Evolutionary conservation across 805 yeast species (phyloP).

Genomic region (Saccharomycopsis sp.): DNA sequence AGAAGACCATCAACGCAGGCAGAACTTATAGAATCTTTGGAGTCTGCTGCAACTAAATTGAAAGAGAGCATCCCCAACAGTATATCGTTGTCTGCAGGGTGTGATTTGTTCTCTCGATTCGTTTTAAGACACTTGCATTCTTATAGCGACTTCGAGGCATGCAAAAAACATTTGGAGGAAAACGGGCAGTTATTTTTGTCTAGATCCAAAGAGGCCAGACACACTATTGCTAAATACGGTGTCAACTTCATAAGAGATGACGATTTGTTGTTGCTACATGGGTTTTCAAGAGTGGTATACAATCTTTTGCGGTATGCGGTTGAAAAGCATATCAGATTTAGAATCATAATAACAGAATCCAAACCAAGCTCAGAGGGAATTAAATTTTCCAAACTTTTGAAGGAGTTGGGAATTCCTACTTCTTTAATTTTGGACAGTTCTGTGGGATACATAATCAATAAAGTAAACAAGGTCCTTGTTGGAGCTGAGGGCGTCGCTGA

Average conservation of each 20-base stretch:
- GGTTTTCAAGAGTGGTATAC: constrained; percentile 84
- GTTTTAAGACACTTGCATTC: constrained; percentile 83
- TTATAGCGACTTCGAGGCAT: constrained; percentile 91
- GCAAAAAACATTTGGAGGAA: constrained; percentile 79
- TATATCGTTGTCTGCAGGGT: constrained; percentile 91
- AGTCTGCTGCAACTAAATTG: constrained; percentile 66
- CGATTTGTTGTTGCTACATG: constrained; percentile 84
- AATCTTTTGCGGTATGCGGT: constrained; percentile 73
- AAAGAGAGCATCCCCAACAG: constrained; percentile 83
- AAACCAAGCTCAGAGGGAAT: constrained; percentile 66
- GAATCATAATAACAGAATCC: constrained; percentile 90
- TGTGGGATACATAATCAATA: constrained; percentile 86
- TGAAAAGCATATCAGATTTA: constrained; percentile 63
- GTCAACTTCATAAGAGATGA: constrained; percentile 87
- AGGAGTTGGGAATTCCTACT: constrained; percentile 74
- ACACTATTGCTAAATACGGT: constrained; percentile 82
- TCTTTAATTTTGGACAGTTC: constrained; percentile 86
- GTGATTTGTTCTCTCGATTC: constrained; percentile 92
- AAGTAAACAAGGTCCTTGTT: constrained; percentile 86
- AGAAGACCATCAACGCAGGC: constrained; percentile 92
- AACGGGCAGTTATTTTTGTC: constrained; percentile 89
- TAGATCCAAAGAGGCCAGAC: constrained; percentile 86
- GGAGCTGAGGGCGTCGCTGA: constrained; percentile 99
- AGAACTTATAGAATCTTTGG: constrained; percentile 77
- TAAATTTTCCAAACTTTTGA: constrained; percentile 60